Percentiles rank a stretch among this genome's conserved stretches.
phyloP scores from a whole-genome alignment of 148 eudicot genomes.

The Cornus controversa region DNA sequence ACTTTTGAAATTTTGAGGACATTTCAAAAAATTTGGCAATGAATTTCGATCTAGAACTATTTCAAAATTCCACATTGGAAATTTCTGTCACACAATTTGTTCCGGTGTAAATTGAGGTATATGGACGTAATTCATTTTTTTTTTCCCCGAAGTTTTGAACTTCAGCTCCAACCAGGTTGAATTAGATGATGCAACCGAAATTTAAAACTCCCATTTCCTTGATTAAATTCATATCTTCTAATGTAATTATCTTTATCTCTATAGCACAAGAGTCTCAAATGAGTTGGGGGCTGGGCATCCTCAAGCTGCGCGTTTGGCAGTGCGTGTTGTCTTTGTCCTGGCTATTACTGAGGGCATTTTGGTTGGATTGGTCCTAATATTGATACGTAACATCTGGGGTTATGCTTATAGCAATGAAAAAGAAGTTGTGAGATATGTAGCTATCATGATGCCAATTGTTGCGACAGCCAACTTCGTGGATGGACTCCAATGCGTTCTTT shows the following conservation, averaged over 20 bases:
- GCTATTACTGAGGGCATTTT: slow-evolving; percentile 50
- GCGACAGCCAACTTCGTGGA: slow-evolving; percentile 63
- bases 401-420: slow-evolving; percentile 61
- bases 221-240: not conserved
- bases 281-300: slow-evolving; percentile 74
- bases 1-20: no score
- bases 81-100: no score
- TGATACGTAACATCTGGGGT: slow-evolving; percentile 70
- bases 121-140: no score
- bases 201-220: no score
- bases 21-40: no score
- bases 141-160: no score
- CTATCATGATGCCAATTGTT: slow-evolving; percentile 65
- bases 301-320: slow-evolving; percentile 51
- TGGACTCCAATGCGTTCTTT: slow-evolving; percentile 68
- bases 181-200: no score
- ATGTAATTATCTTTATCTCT: not conserved
- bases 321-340: slow-evolving; percentile 46
- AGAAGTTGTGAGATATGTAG: slow-evolving; percentile 63
- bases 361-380: slow-evolving; percentile 40
- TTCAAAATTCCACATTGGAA: no score
- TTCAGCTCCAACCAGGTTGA: no score
- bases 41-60: no score
- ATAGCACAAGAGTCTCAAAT: slow-evolving; percentile 71
- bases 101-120: no score